These are phyloP conservation scores for Tricladium varicosporioides DNA, from an alignment of 2,329 filamentous ascomycete species.

Conservation along the genomic window DNA sequence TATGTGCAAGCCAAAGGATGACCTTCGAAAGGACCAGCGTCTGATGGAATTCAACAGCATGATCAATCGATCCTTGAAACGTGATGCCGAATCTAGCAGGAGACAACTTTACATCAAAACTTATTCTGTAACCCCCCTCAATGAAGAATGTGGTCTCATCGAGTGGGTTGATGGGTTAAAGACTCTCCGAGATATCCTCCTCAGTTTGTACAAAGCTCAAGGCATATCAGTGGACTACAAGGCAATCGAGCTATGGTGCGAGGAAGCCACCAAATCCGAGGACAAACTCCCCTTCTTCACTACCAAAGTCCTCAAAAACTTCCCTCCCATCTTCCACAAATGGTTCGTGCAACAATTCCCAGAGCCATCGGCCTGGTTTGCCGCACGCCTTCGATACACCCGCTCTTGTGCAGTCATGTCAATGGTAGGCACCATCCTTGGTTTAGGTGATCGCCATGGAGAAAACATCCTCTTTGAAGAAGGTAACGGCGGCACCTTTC, in stretches of 20 bases:
- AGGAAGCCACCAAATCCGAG: constrained; percentile 56
- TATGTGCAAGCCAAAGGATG: constrained; percentile 96
- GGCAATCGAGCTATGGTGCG: constrained; percentile 62
- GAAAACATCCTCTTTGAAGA: constrained; percentile 97
- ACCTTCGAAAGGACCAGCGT: constrained; percentile 93
- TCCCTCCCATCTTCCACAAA: constrained; percentile 80
- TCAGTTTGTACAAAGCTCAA: constrained; percentile 73
- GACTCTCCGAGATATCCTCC: constrained; percentile 86
- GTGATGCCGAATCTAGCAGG: constrained; percentile 85
- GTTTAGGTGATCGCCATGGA: constrained; percentile 89
- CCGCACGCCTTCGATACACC: constrained; percentile 83
- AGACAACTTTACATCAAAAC: constrained; percentile 94
- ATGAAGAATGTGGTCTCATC: constrained; percentile 96
- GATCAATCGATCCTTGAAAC: constrained; percentile 93
- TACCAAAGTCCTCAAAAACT: constrained; percentile 60
- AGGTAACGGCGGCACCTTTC: constrained; percentile 87
- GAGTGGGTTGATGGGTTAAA: constrained; percentile 98
- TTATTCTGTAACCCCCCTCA: constrained; percentile 93
- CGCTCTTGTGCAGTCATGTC: constrained; percentile 97
- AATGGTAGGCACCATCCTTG: constrained; percentile 96
- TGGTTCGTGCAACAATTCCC: constrained; percentile 98
- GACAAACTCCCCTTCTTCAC: constrained; percentile 70
- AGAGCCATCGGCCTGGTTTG: constrained; percentile 89
- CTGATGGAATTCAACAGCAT: constrained; percentile 99
- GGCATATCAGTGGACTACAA: constrained; percentile 69